These are phyloP conservation scores for Leptoxyphium fumago DNA, from an alignment of 2,329 filamentous ascomycete species.

Conservation along the genomic window DNA sequence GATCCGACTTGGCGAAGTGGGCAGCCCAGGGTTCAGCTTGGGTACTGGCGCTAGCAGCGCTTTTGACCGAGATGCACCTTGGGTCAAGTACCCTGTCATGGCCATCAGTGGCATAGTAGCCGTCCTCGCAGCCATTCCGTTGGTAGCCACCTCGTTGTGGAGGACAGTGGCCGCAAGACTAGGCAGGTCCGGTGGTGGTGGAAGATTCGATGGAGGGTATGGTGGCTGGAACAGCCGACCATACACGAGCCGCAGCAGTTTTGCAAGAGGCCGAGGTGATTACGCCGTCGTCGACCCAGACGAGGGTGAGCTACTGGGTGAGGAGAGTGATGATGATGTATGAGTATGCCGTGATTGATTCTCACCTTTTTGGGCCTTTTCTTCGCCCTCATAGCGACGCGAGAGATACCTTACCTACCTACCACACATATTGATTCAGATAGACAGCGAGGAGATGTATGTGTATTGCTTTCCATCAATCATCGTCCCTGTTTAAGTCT, in stretches of 20 bases:
- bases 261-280: slow-evolving; percentile 73
- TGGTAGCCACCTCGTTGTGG: slow-evolving; percentile 61
- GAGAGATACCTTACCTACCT: no score
- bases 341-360: not conserved
- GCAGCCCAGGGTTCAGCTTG: slow-evolving; percentile 9
- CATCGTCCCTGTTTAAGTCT: no score
- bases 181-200: slow-evolving; percentile 34
- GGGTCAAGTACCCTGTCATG: slow-evolving; percentile 60
- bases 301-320: slow-evolving; percentile 84
- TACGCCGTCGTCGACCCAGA: slow-evolving; percentile 84
- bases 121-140: slow-evolving; percentile 40
- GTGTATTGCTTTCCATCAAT: no score
- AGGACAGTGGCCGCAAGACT: slow-evolving; percentile 40
- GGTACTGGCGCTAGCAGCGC: slow-evolving; percentile 18
- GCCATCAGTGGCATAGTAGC: slow-evolving; percentile 40
- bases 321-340: slow-evolving; percentile 76
- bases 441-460: no score
- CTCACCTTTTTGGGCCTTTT: no score
- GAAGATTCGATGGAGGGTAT: slow-evolving; percentile 26
- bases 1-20: slow-evolving; percentile 63
- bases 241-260: slow-evolving; percentile 80
- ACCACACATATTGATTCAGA: no score
- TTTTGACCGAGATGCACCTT: slow-evolving; percentile 58
- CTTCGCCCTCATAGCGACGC: no score
- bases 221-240: slow-evolving; percentile 36